A percentile compares a stretch with the other conserved stretches of the same genome.
Evolutionary conservation across 176 grass and related monocot genomes (phyloP).

Genomic region (Guadua angustifolia): DNA sequence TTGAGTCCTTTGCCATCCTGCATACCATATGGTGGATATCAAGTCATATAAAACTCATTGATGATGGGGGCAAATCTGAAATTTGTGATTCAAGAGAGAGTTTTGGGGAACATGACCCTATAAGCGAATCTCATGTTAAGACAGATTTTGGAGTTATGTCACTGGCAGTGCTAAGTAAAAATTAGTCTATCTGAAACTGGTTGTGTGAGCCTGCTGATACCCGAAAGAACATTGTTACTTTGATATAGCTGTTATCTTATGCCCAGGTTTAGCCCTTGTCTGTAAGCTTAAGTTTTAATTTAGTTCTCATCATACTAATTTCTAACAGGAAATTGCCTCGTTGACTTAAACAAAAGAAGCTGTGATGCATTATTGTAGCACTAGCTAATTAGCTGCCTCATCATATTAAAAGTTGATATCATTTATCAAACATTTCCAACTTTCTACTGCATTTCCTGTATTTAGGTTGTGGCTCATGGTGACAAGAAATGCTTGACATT

Average conservation of each 20-base stretch:
- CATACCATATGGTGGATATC: not conserved
- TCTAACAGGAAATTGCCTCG: not conserved
- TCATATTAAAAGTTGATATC: conserved; percentile 10
- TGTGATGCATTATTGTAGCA: not conserved
- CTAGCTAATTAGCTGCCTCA: conserved; percentile 5
- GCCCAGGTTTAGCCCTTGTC: conserved; percentile 1
- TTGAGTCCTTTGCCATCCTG: not conserved
- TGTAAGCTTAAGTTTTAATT: not conserved
- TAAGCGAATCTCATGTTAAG: not conserved
- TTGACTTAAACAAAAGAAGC: not conserved
- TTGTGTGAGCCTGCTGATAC: not conserved
- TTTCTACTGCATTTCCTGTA: conserved; percentile 30
- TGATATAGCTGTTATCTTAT: not conserved
- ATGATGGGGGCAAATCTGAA: not conserved
- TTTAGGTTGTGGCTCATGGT: conserved; percentile 65
- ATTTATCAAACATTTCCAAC: conserved; percentile 12
- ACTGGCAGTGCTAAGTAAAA: not conserved
- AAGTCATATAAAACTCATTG: not conserved
- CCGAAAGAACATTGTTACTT: not conserved
- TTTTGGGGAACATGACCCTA: not conserved
- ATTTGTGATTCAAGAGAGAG: not conserved
- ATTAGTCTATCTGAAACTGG: not conserved
- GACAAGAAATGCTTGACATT: conserved; percentile 65
- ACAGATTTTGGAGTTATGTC: not conserved
- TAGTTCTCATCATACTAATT: conserved; percentile 7